Evolutionary conservation across 1,284 basidiomycete species (phyloP), one percentile per base, ranked within the genome.

Genomic region (Anthracocystis walkeri): DNA sequence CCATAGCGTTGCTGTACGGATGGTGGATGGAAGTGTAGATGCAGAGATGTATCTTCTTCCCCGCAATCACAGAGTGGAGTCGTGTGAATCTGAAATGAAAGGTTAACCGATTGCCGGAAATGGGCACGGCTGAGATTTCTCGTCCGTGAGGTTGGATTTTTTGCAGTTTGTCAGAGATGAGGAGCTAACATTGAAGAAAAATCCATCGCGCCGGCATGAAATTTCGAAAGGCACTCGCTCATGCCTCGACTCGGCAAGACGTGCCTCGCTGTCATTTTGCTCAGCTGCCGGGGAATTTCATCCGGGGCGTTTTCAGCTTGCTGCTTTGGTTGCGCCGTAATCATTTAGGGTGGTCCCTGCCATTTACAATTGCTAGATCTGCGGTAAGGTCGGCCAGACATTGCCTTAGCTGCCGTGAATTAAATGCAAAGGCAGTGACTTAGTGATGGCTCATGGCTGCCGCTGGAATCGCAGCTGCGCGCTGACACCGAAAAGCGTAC

Each of bases 101-200:
- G n/a, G n/a, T n/a, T n/a, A n/a, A 56, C 65, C 65, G 58, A 61
- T 52, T 58, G 49, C 61, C 67, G 60, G 52, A 49, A 7, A 31
- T 18, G 12, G n/a, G 5, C 18, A 12, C 7, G 8, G 11, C 38
- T 27, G 25, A 33, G 11, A 10, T 63, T 40, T 69, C 41, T 59
- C 63, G 63, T 44, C 44, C 57, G 57, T 65, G 23, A 40, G 33
- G 2, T 8, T 18, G 14, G 21, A 50, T 18, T 31, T 5, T 44
- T n/a, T 33, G 48, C 2, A n/a, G 20, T n/a, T n/a, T n/a, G n/a
- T n/a, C n/a, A n/a, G n/a, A n/a, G 1, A 4, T 1, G 2, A 4
- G 27, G 27, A 18, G 16, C 46, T 31, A 27, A 48, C 46, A 48
- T 6, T 4, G 35, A 38, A 38, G 35, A 38, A 38, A 42, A 20